Evolutionary conservation across 1,284 basidiomycete species (phyloP), one percentile per base, ranked within the genome.

Genomic region (Meripilus lineatus): DNA sequence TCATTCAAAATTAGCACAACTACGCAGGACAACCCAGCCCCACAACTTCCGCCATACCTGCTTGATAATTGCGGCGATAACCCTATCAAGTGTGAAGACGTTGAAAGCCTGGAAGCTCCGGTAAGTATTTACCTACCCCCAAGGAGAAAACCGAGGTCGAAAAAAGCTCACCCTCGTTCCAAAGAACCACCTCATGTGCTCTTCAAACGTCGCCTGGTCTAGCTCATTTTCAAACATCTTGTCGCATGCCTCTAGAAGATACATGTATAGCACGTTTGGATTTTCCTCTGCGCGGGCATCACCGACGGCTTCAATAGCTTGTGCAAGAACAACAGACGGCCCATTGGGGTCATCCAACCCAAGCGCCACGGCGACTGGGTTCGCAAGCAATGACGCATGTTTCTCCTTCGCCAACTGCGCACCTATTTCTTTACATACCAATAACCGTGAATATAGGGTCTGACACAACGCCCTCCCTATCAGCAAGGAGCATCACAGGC

Each of bases 151-250:
- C 21, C 26, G 23, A 25, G 45, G 23, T 4, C 32, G 17, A 34
- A 41, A 13, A n/a, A 40, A 30, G 28, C 22, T 36, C 55, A 93
- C 93, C 74, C 93, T 89, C 52, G 85, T 94, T 25, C 93, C 91
- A 70, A 95, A 98, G 77, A 99, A 94, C 79, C 90, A 92, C 48
- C 96, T 73, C 75, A 96, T 83, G 56, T 92, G 89, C 62, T 99
- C 95, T 63, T 99, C 96, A 59, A 93, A 98, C 15, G 84, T 82
- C 23, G 76, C 70, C 58, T 87, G 88, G 65, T 98, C 95, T 50
- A 98, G 74, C 59, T 98, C 93, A 49, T 80, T 86, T 57, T 93
- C 91, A 58, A 98, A 98, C 39, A 96, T 65, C 70, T 91, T 90
- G 67, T 96, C 93, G 61, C 89, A 90, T n/a, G 92, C 84, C 49